These are phyloP conservation scores for Camelina neglecta DNA, from an alignment of 345 rosid species.

Conservation along the genomic window DNA sequence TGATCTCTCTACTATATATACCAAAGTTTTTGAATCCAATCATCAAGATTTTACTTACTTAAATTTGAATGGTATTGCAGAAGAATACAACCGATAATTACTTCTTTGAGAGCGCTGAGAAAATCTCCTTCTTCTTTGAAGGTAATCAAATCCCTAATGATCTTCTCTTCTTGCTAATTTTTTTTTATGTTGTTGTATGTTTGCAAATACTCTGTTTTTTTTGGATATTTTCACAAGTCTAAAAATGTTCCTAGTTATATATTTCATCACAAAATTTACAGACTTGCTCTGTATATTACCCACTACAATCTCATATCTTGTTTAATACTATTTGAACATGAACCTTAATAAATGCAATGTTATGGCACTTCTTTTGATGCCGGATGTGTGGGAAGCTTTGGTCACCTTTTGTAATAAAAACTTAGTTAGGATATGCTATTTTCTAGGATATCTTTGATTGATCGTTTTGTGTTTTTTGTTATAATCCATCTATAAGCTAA, in stretches of 20 bases:
- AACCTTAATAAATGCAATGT: not conserved
- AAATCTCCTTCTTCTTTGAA: constrained; percentile 93
- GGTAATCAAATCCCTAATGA: constrained; percentile 47
- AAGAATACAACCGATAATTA: constrained; percentile 64
- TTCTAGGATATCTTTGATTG: not conserved
- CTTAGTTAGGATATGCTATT: not conserved
- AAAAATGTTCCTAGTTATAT: not conserved
- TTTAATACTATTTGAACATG: not conserved
- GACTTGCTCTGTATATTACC: not conserved
- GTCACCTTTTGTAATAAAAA: not conserved
- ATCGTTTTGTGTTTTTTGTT: not conserved
- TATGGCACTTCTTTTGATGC: too few species aligned
- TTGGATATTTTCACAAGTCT: not conserved
- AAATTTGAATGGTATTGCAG: constrained; percentile 38
- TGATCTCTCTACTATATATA: too few species aligned
- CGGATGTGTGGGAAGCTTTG: not conserved
- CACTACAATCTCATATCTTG: not conserved
- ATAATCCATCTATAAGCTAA: not conserved
- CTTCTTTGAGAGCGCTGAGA: constrained; percentile 89
- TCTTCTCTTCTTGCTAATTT: not conserved
- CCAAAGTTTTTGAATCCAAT: not conserved
- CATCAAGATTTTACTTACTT: not conserved
- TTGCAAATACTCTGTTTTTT: constrained; percentile 1
- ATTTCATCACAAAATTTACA: not conserved
- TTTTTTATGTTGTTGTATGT: not conserved